Evolutionary conservation across 306 rosid species (phyloP).

Genomic region (Styphnolobium japonicum): DNA sequence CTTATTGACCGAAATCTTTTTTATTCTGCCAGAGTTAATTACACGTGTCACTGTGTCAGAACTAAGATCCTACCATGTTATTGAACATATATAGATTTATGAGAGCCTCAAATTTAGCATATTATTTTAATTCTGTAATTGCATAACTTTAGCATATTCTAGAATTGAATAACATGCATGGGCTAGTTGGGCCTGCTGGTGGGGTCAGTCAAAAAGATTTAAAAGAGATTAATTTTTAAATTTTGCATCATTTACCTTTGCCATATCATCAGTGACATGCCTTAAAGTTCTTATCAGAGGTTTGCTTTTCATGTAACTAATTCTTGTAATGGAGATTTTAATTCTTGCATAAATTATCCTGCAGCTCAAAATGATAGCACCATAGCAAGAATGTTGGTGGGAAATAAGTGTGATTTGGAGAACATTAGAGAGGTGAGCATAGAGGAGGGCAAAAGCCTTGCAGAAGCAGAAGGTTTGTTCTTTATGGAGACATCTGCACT

Average conservation of each 20-base stretch:
- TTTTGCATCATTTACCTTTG: neutral
- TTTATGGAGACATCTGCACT: slow-evolving; percentile 98
- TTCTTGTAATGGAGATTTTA: neutral
- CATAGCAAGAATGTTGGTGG: slow-evolving; percentile 79
- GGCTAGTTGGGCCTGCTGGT: neutral
- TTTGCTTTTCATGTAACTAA: neutral
- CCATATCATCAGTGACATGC: neutral
- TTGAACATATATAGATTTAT: neutral
- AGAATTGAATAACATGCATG: neutral
- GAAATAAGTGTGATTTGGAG: slow-evolving; percentile 91
- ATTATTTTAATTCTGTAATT: neutral
- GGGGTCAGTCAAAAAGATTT: neutral
- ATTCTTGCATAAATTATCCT: slow-evolving; percentile 14
- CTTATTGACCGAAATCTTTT: neutral
- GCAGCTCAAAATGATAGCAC: slow-evolving; percentile 90
- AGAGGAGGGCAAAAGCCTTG: slow-evolving; percentile 78
- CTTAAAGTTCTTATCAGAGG: neutral
- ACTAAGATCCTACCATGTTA: neutral
- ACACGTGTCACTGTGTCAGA: neutral
- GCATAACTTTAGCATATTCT: neutral
- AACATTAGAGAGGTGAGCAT: slow-evolving; percentile 73
- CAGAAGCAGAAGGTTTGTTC: slow-evolving; percentile 85
- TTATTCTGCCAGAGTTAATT: neutral
- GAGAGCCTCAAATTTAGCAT: neutral
- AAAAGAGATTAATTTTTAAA: neutral